These are phyloP conservation scores for Bacterosira constricta DNA, from an alignment of 108 stramenopile species.

Conservation along the genomic window DNA sequence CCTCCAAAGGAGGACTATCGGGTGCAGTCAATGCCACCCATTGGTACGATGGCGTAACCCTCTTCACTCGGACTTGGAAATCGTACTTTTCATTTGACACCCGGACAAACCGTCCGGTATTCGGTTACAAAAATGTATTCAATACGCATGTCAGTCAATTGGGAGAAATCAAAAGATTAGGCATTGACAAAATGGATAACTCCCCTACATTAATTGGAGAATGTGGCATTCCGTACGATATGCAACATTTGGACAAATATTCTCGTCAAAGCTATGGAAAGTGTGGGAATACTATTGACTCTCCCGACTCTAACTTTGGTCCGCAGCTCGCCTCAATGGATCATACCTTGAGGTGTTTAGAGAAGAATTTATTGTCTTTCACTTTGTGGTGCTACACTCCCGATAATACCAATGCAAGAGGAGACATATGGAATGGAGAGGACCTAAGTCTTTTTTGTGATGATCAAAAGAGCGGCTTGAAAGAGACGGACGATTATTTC, in stretches of 20 bases:
- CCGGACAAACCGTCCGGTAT: constrained; percentile 15
- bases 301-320: constrained; percentile 13
- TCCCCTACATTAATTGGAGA: constrained; percentile 48
- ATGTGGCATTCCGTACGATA: constrained; percentile 43
- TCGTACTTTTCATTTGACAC: constrained; percentile 39
- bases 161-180: constrained; percentile 18
- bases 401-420: constrained; percentile 33
- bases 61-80: constrained; percentile 42
- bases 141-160: constrained; percentile 25
- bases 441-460: constrained; percentile 37
- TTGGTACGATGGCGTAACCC: constrained; percentile 54
- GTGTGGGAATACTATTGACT: background rate
- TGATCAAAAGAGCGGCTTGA: constrained; percentile 35
- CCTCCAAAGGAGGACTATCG: background rate
- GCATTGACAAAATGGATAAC: constrained; percentile 29
- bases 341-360: constrained; percentile 40
- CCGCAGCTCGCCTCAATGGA: constrained; percentile 38
- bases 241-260: constrained; percentile 3
- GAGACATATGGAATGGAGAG: constrained; percentile 52
- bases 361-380: constrained; percentile 35
- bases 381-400: constrained; percentile 50
- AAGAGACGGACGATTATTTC: constrained; percentile 11
- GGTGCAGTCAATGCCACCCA: constrained; percentile 44
- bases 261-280: background rate
- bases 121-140: constrained; percentile 33